These are phyloP conservation scores for Drechslerella coelobrocha DNA, from an alignment of 2,329 filamentous ascomycete species.

Conservation along the genomic window DNA sequence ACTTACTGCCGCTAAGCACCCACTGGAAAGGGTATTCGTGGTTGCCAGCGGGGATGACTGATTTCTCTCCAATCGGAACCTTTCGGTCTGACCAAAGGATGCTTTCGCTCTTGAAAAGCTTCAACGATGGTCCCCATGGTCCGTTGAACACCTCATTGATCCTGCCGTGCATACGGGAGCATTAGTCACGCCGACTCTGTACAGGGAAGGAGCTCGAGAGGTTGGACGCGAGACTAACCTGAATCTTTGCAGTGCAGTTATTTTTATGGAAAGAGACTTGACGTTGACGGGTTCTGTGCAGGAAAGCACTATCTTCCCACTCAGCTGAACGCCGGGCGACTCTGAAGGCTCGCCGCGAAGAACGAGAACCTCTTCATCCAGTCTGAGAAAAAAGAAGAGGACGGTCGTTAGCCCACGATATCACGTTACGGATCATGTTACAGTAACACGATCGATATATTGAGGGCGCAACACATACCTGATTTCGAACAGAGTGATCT, in stretches of 20 bases:
- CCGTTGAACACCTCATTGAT: slow-evolving; percentile 65
- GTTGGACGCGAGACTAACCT: slow-evolving; percentile 64
- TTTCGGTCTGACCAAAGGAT: slow-evolving; percentile 62
- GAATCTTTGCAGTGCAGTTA: slow-evolving; percentile 73
- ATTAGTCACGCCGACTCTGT: slow-evolving; percentile 60
- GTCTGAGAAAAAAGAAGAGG: slow-evolving; percentile 60
- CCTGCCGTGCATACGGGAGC: slow-evolving; percentile 55
- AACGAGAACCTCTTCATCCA: slow-evolving; percentile 80
- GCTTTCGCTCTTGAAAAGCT: slow-evolving; percentile 75
- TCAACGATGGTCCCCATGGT: slow-evolving; percentile 65
- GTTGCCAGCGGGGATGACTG: slow-evolving; percentile 73
- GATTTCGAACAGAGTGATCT: slow-evolving; percentile 54
- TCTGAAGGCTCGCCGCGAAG: slow-evolving; percentile 78
- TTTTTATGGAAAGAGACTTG: slow-evolving; percentile 74
- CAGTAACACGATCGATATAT: neutral
- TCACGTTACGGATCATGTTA: neutral
- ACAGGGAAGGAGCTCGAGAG: slow-evolving; percentile 1
- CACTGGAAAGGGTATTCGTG: slow-evolving; percentile 84
- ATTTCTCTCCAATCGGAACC: slow-evolving; percentile 63
- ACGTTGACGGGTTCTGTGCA: slow-evolving; percentile 72
- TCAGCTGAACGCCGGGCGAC: slow-evolving; percentile 75
- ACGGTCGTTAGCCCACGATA: slow-evolving; percentile 15
- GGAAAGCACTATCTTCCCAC: slow-evolving; percentile 76
- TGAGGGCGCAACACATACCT: slow-evolving; percentile 51
- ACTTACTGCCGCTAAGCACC: slow-evolving; percentile 71